A percentile compares a stretch with the other conserved stretches of the same genome.
Conservation (phyloP, 768 basidiomycete species). For the Paxillus involutus region DNA sequence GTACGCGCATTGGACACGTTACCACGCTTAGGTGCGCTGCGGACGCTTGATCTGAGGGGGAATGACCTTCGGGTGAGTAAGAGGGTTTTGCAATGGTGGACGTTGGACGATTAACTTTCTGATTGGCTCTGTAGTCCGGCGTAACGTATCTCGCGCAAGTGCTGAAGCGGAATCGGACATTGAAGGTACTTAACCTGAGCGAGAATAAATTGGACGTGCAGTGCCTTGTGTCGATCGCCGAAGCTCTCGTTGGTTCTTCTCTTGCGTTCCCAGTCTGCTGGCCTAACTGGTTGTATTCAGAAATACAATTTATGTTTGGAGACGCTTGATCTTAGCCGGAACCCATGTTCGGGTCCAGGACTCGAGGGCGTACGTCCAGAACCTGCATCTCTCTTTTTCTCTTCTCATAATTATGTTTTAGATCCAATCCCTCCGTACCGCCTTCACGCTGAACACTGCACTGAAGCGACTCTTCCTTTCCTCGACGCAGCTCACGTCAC, state of each 20-base stretch:
- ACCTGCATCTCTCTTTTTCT: neutral
- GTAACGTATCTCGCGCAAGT: conserved; percentile 93
- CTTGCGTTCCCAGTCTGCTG: neutral
- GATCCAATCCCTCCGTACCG: conserved; percentile 87
- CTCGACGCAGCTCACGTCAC: conserved; percentile 72
- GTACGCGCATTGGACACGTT: conserved; percentile 87
- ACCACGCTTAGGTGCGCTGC: conserved; percentile 79
- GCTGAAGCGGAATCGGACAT: conserved; percentile 90
- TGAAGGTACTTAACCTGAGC: conserved; percentile 91
- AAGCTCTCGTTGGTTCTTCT: conserved; percentile 69
- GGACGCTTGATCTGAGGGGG: conserved; percentile 87
- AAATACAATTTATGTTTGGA: conserved; percentile 96
- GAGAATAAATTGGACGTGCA: conserved; percentile 91
- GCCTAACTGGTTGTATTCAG: conserved; percentile 35
- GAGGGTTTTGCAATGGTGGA: neutral
- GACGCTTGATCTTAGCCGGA: conserved; percentile 89
- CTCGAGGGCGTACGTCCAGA: conserved; percentile 77
- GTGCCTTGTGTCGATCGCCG: conserved; percentile 79
- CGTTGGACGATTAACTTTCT: neutral
- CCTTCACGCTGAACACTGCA: conserved; percentile 89
- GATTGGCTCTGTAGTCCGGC: conserved; percentile 47
- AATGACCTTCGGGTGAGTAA: conserved; percentile 86
- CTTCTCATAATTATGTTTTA: conserved; percentile 22
- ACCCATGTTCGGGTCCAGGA: conserved; percentile 88
- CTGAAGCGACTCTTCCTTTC: conserved; percentile 93